Base-by-base conservation (phyloP, 2,329 filamentous ascomycete species). In the Polytolypa hystricis region DNA sequence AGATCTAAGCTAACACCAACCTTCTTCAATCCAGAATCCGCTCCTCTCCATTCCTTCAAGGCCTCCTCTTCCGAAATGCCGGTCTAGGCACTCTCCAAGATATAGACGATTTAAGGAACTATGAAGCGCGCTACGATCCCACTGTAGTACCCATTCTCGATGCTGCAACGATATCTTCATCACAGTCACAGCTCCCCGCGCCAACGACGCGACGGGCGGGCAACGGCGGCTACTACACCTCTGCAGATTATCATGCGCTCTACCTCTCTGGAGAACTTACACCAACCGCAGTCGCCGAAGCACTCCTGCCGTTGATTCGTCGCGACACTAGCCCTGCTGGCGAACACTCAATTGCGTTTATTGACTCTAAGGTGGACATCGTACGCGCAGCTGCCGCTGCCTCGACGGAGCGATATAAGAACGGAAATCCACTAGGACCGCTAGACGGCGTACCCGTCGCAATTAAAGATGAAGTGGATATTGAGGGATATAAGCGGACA, bases 391-490 rank as follows among this genome's bases (percentile, higher is more conserved):
- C 84, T 1, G 85, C 86, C 0, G 70, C 70, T 47, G 81, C 73
- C 5, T 91, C 84, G 1, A 81, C 84, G 0, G 66, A 73, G 52
- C 69, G 86, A 30, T 93, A 81, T 58, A 73, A 74, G 40, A 64
- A 69, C 11, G 81, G 82, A 0, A 69, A 70, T 42, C 70, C 77
- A 0, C 57, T 85, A 11, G 70, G 83, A 9, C 62, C 83, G 4
- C 64, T 93, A 5, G 86, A 94, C 50, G 86, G 86, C 9, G 75
- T 93, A 1, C 86, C 85, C 0, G 73, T 93, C 33, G 81, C 79
- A 0, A 74, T 91, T 48, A 93, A 94, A 61, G 85, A 93, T 52
- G 84, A 93, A 51, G 70, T 79, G 11, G 70, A 80, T 44, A 65
- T 86, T 20, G 68, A 74, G 44, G 84, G 81, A 10, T 87, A 85